Evolutionary conservation across 2,329 filamentous ascomycete genomes (phyloP), one percentile per base, ranked within the genome.

Genomic region (Plectosphaerella sp.): DNA sequence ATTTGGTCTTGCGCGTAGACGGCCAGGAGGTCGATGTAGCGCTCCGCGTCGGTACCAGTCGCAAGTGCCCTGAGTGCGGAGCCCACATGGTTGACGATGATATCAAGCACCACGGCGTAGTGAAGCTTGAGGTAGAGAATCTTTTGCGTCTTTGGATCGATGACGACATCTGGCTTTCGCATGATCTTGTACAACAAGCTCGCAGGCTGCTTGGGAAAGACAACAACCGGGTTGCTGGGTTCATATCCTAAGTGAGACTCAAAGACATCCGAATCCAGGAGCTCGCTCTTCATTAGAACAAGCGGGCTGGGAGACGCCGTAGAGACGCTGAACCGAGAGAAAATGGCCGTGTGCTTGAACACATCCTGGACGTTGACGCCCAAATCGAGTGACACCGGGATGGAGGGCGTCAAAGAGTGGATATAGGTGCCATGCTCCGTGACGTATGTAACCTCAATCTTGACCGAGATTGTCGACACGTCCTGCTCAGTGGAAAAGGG

Each of bases 331-430:
- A 99, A 99, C 10, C 87, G 87, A 0, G 92, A 97, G 63, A 94
- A 94, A 0, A 97, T 77, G 0, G 83, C 79, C 8, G 84, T 74
- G 57, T 90, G 84, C 65, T 96, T 96, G 75, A 97, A 97, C 25
- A 95, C 83, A 61, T 99, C 94, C 62, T 97, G 92, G 6, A 99
- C 94, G 58, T 97, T 97, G 56, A 99, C 94, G 3, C 93, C 92
- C 4, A 99, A 77, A 0, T 91, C 89, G 5, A 99, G 75, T 1
- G 88, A 80, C 2, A 94, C 87, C 3, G 86, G 80, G 18, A 95
- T 77, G 4, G 77, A 81, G 18, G 82, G 79, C 8, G 78, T 76
- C 15, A 79, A 81, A 15, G 83, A 79, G 64, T 86, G 87, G 50
- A 78, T 75, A 57, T 90, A 89, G 8, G 73, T 75, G 3, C 86